Evolutionary conservation across 345 rosid species (phyloP).

Genomic region (Luvunga scandens): DNA sequence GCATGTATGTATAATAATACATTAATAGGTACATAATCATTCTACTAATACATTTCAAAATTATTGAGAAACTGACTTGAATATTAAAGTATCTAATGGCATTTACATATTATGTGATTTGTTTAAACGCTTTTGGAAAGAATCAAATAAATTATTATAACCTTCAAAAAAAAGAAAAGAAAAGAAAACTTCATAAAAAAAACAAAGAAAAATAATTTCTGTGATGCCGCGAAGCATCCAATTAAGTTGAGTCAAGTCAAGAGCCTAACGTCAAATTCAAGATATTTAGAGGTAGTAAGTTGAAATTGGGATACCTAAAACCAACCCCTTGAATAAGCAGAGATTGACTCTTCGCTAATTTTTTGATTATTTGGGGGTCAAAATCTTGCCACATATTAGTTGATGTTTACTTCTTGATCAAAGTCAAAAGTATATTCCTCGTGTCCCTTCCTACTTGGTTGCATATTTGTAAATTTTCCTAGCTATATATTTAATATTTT

Average conservation of each 20-base stretch:
- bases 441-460: background rate
- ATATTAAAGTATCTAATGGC: background rate
- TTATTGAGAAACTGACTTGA: background rate
- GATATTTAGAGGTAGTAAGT: background rate
- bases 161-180: too few species aligned
- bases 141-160: background rate
- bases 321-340: constrained; percentile 13
- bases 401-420: background rate
- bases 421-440: background rate
- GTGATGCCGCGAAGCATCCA: background rate
- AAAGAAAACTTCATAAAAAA: background rate
- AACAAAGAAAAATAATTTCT: background rate
- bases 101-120: background rate
- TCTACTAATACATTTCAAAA: background rate
- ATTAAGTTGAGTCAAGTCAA: background rate
- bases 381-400: background rate
- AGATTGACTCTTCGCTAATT: background rate
- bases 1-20: background rate
- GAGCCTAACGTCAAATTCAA: background rate
- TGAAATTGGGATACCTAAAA: background rate
- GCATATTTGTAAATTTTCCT: background rate
- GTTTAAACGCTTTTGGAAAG: background rate
- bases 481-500: background rate
- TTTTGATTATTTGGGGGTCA: background rate
- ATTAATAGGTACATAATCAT: background rate